phyloP scores from a whole-genome alignment of 768 basidiomycete species.

The Phlebiopsis flavidoalba region DNA sequence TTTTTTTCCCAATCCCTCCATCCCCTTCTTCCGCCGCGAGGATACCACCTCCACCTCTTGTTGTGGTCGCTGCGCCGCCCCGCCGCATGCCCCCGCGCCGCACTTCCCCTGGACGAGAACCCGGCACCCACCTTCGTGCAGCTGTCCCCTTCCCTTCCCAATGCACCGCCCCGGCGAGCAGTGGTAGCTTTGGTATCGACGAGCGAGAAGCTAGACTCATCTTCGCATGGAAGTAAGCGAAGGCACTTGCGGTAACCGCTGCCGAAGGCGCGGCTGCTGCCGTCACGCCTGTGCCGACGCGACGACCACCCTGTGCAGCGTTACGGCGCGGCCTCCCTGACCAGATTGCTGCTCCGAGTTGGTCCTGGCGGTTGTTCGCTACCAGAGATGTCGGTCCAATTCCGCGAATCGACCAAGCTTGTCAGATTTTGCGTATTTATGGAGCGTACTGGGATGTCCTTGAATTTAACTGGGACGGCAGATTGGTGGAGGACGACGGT shows the following conservation, averaged over 20 bases:
- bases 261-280: conserved; percentile 82
- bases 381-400: conserved; percentile 86
- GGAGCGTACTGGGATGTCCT: conserved; percentile 98
- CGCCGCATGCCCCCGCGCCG: conserved; percentile 36
- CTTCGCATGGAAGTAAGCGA: conserved; percentile 97
- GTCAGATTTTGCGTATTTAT: conserved; percentile 97
- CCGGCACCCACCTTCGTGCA: conserved; percentile 28
- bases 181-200: conserved; percentile 83
- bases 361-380: conserved; percentile 57
- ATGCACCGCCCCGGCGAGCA: conserved; percentile 64
- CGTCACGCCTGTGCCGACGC: conserved; percentile 69
- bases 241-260: conserved; percentile 87
- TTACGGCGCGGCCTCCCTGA: conserved; percentile 49
- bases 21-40: conserved; percentile 62
- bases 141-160: conserved; percentile 46
- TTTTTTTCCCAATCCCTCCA: conserved; percentile 98
- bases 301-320: conserved; percentile 40
- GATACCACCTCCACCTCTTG: conserved; percentile 39
- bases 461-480: conserved; percentile 95
- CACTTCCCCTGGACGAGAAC: conserved; percentile 36
- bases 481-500: conserved; percentile 63
- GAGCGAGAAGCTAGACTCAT: conserved; percentile 93
- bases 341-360: conserved; percentile 40
- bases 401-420: conserved; percentile 96
- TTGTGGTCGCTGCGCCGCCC: conserved; percentile 32